A percentile compares a stretch with the other conserved stretches of the same genome.
These are phyloP conservation scores for Pseudonectria buxi DNA, from an alignment of 2,329 filamentous ascomycete genomes.

Conservation along the genomic window DNA sequence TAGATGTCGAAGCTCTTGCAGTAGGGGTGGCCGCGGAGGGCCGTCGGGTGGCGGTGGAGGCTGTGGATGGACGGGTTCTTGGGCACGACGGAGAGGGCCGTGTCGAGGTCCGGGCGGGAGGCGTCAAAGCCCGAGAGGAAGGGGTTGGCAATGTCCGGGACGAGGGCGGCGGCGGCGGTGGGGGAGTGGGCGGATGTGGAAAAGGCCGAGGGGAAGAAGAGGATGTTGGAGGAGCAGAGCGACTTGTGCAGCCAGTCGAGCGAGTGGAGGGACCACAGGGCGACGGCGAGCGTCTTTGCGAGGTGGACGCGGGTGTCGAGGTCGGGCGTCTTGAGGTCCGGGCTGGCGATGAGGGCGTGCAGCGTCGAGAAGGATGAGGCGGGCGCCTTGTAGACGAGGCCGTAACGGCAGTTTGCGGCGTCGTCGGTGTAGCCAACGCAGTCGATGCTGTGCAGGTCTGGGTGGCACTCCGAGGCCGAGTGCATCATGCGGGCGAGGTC, in stretches of 20 bases:
- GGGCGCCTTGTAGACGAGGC: conserved; percentile 36
- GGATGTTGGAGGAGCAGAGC: conserved; percentile 44
- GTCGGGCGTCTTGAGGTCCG: conserved; percentile 37
- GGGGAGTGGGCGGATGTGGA: conserved; percentile 27
- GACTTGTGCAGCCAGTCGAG: conserved; percentile 53
- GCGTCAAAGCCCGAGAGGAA: conserved; percentile 50
- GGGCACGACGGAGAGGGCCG: conserved; percentile 41
- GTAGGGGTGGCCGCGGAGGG: conserved; percentile 34
- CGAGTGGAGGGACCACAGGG: conserved; percentile 44
- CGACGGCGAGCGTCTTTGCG: conserved; percentile 35
- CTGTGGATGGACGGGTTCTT: conserved; percentile 36
- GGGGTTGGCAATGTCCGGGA: conserved; percentile 35
- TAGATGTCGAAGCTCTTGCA: conserved; percentile 48
- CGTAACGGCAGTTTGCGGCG: conserved; percentile 30
- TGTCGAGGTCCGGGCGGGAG: conserved; percentile 43
- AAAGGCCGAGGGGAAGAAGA: conserved; percentile 43
- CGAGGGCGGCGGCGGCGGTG: conserved; percentile 28
- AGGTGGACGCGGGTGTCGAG: conserved; percentile 37
- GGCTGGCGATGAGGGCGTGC: conserved; percentile 31
- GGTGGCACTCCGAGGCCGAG: conserved; percentile 36
- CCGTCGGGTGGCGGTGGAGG: conserved; percentile 41
- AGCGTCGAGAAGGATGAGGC: conserved; percentile 31
- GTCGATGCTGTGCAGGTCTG: conserved; percentile 40
- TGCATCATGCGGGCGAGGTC: conserved; percentile 42
- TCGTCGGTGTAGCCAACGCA: conserved; percentile 43